Base-by-base conservation (phyloP, 1,139 yeast species). In the Kurtzmaniella natalensis region DNA sequence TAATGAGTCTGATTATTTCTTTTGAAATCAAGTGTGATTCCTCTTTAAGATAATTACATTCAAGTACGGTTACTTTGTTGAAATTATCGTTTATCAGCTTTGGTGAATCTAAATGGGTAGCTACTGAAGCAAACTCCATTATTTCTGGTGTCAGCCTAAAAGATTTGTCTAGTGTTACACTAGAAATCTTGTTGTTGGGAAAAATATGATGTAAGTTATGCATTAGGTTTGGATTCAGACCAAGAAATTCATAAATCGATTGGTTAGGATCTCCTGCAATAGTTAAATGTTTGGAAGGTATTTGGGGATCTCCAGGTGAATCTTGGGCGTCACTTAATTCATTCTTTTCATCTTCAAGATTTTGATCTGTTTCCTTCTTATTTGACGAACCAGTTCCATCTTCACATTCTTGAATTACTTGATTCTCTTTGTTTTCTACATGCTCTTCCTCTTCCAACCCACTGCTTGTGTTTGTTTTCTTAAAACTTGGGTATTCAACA, bases 221-320 rank as follows among this genome's bases (percentile, higher is more conserved):
- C 47, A 67, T 54, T 11, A 59, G 40, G 7, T 49, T 45, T 0
- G 69, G 67, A 29, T 64, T 61, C 1, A 79, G 65, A 0, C 87
- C 86, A 25, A 80, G 48, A 50, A 82, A 83, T 19, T 68, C 77
- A 50, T 80, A 84, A 16, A 84, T 79, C 35, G 83, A 72, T 52
- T 84, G 94, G 49, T 79, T 69, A 1, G 78, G 76, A 52, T 84
- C 94, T 1, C 94, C 94, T 2, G 87, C 83, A 16, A 82, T 58
- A 0, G 82, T 72, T 11, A 84, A 46, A 49, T 80, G 87, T 34
- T 72, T 35, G 9, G 7, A 13, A 9, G 3, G n/a, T n/a, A n/a
- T n/a, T n/a, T n/a, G n/a, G n/a, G n/a, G n/a, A n/a, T n/a, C n/a
- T n/a, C n/a, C n/a, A n/a, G n/a, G n/a, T n/a, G n/a, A n/a, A n/a